phyloP scores from a whole-genome alignment of 2,329 filamentous ascomycete genomes.

The Trichophyton simii region DNA sequence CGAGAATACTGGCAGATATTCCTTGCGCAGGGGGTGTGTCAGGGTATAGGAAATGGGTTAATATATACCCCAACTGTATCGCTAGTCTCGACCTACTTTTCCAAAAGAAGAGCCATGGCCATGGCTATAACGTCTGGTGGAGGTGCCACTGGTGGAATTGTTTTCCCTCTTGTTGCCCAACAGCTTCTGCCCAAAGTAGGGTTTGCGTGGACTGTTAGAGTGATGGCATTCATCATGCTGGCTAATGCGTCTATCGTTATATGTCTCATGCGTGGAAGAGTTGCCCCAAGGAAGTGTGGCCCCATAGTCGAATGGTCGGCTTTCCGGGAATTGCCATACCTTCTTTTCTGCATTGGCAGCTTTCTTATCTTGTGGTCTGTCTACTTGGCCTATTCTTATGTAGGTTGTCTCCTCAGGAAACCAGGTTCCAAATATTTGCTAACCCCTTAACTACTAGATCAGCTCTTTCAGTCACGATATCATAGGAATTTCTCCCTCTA shows the following conservation, averaged over 20 bases:
- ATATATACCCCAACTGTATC: slow-evolving; percentile 44
- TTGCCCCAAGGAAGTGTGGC: slow-evolving; percentile 38
- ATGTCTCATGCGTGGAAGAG: slow-evolving; percentile 34
- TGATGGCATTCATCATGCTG: slow-evolving; percentile 48
- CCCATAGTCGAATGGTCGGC: slow-evolving; percentile 40
- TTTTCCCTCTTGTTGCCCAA: slow-evolving; percentile 48
- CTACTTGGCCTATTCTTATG: slow-evolving; percentile 42
- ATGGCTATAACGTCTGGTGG: slow-evolving; percentile 49
- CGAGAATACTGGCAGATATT: slow-evolving; percentile 40
- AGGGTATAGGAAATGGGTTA: slow-evolving; percentile 44
- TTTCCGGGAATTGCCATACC: slow-evolving; percentile 40
- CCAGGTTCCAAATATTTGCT: not conserved
- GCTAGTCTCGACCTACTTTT: slow-evolving; percentile 49
- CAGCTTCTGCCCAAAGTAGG: slow-evolving; percentile 48
- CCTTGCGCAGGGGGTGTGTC: slow-evolving; percentile 43
- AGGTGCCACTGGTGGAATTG: slow-evolving; percentile 48
- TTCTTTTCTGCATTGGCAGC: slow-evolving; percentile 30
- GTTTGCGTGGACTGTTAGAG: slow-evolving; percentile 51
- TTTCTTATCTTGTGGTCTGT: slow-evolving; percentile 40
- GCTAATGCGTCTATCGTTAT: slow-evolving; percentile 31
- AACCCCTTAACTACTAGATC: slow-evolving; percentile 13
- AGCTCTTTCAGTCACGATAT: slow-evolving; percentile 30
- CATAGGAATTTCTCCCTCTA: slow-evolving; percentile 30
- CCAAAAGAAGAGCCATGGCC: slow-evolving; percentile 43
- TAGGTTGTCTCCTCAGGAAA: slow-evolving; percentile 11